These are phyloP conservation scores for Podospora pseudoanserina DNA, from an alignment of 495 filamentous ascomycete genomes.

Conservation along the genomic window DNA sequence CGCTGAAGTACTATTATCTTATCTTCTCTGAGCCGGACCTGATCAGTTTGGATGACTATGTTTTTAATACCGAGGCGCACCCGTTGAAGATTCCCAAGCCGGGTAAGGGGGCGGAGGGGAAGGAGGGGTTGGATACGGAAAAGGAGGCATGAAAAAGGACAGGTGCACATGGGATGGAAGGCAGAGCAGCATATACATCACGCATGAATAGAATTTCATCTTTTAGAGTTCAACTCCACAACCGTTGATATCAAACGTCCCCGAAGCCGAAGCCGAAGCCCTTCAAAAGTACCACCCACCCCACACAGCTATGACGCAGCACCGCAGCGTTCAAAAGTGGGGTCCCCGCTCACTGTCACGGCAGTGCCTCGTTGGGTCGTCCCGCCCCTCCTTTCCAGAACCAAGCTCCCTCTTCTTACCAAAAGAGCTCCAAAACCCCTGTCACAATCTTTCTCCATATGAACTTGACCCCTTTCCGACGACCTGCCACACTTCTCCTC, in stretches of 20 bases:
- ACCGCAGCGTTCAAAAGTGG: not conserved
- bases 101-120: not conserved
- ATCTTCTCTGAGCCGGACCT: slow-evolving; percentile 71
- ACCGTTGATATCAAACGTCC: too few relatives aligned
- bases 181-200: not conserved
- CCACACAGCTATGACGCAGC: not conserved
- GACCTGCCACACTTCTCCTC: not conserved
- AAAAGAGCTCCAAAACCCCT: not conserved
- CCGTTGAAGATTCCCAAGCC: slow-evolving; percentile 49
- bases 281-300: not conserved
- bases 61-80: slow-evolving; percentile 90
- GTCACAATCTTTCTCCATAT: not conserved
- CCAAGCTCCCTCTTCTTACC: not conserved
- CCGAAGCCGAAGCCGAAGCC: not conserved
- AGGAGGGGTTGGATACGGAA: not conserved
- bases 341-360: not conserved
- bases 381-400: not conserved
- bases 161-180: not conserved
- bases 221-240: too few relatives aligned
- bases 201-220: not conserved
- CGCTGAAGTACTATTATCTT: slow-evolving; percentile 64
- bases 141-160: not conserved
- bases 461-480: not conserved
- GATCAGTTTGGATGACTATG: slow-evolving; percentile 69
- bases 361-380: not conserved